phyloP scores from a whole-genome alignment of 163 green algal species.

The Trebouxia gelatinosa region DNA sequence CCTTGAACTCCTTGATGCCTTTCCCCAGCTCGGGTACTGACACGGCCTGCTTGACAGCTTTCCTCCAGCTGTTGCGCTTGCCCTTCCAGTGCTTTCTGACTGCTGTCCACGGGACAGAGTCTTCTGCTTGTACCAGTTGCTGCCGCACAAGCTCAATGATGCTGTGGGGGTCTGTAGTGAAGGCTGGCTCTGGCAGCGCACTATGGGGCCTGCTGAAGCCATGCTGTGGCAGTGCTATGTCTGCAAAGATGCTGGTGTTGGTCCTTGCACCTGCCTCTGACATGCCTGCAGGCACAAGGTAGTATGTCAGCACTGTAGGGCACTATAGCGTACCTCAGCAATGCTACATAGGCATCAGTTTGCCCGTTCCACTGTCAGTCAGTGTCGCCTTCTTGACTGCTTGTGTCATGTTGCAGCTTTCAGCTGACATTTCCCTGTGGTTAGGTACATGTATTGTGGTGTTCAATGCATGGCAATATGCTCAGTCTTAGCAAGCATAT shows the following conservation, averaged over 20 bases:
- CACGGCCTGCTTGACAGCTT: slow-evolving; percentile 29
- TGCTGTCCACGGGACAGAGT: slow-evolving; percentile 50
- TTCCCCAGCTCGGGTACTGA: slow-evolving; percentile 41
- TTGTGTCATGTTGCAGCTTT: too few species aligned
- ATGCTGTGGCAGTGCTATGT: neutral
- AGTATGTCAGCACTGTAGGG: too few species aligned
- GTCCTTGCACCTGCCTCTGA: neutral
- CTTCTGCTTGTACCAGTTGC: slow-evolving; percentile 50
- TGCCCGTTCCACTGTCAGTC: too few species aligned
- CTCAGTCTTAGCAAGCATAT: too few species aligned
- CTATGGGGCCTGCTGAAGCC: slow-evolving; percentile 16
- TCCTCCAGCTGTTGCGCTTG: slow-evolving; percentile 46
- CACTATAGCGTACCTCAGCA: too few species aligned
- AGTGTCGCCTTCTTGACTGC: too few species aligned
- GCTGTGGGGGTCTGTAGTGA: too few species aligned
- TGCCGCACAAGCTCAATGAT: neutral
- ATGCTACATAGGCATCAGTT: too few species aligned
- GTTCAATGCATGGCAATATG: too few species aligned
- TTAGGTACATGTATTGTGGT: too few species aligned
- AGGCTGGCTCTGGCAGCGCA: slow-evolving; percentile 8
- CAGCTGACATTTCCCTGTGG: too few species aligned
- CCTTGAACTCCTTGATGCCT: slow-evolving; percentile 37
- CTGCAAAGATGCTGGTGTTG: slow-evolving; percentile 15
- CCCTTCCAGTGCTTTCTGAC: slow-evolving; percentile 45
- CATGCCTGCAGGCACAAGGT: too few species aligned